Percentiles rank a stretch among this genome's conserved stretches.
These are phyloP conservation scores for Phytophthora cryptogea DNA, from an alignment of 352 stramenopile genomes.

Conservation along the genomic window DNA sequence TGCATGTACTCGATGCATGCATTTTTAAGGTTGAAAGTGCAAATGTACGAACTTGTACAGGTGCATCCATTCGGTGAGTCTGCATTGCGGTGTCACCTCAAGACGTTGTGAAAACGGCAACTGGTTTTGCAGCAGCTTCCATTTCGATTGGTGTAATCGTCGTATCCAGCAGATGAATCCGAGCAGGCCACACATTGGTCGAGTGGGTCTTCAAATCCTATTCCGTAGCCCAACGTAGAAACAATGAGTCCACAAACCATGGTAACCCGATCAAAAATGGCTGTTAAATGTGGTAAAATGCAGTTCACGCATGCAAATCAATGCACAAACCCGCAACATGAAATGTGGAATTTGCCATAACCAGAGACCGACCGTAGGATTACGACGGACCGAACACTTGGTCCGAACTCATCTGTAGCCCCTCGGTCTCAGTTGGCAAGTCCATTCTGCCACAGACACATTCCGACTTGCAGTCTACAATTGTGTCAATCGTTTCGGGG, in stretches of 20 bases:
- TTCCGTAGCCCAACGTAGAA: slow-evolving; percentile 24
- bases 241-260: slow-evolving; percentile 27
- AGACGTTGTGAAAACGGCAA: slow-evolving; percentile 11
- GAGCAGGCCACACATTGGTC: slow-evolving; percentile 18
- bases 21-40: too few species aligned
- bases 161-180: slow-evolving; percentile 18
- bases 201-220: slow-evolving; percentile 13
- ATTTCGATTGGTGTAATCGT: slow-evolving; percentile 18
- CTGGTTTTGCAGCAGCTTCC: slow-evolving; percentile 28
- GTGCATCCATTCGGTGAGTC: too few species aligned
- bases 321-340: neutral
- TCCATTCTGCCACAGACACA: slow-evolving; percentile 10
- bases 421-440: slow-evolving; percentile 19
- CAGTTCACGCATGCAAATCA: neutral
- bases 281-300: neutral
- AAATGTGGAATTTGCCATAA: neutral
- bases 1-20: too few species aligned
- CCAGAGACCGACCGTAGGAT: neutral
- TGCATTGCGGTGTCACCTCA: slow-evolving; percentile 12
- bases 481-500: neutral
- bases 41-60: too few species aligned
- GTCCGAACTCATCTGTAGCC: slow-evolving; percentile 20
- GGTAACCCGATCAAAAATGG: neutral
- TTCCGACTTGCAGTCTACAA: slow-evolving; percentile 26
- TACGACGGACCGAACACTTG: slow-evolving; percentile 19